Evolutionary conservation across 2,329 filamentous ascomycete species (phyloP).

Genomic region (Calonectria hongkongensis): DNA sequence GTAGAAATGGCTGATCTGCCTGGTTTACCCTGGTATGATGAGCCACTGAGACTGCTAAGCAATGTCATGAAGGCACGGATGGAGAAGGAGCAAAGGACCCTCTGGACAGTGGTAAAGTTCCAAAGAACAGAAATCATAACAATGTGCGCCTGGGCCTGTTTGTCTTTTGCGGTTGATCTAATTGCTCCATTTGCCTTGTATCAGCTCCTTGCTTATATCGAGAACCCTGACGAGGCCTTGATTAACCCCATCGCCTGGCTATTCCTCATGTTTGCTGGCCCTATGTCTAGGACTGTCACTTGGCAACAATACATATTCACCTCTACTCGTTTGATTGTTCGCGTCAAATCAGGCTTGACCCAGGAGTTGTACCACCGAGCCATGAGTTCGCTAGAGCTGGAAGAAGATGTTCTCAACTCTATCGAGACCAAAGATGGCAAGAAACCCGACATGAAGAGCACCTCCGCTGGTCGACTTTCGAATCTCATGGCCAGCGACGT

Average conservation of each 20-base stretch:
- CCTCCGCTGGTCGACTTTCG: neutral
- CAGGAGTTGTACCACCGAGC: slow-evolving; percentile 12
- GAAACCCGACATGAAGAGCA: slow-evolving; percentile 1
- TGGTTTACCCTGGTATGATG: slow-evolving; percentile 5
- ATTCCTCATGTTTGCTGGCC: slow-evolving; percentile 2
- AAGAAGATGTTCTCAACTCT: slow-evolving; percentile 12
- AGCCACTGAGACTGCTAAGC: neutral
- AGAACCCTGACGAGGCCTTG: neutral
- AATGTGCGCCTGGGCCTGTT: neutral
- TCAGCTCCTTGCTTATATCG: slow-evolving; percentile 11
- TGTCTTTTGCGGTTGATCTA: neutral
- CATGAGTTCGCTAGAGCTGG: slow-evolving; percentile 2
- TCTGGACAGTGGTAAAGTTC: slow-evolving; percentile 11
- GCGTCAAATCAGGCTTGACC: slow-evolving; percentile 14
- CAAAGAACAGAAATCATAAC: neutral
- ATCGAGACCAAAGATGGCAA: neutral
- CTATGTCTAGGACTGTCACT: slow-evolving; percentile 4
- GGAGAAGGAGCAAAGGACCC: slow-evolving; percentile 4
- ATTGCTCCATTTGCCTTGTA: slow-evolving; percentile 7
- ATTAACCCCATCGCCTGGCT: neutral
- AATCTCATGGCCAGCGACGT: slow-evolving; percentile 24
- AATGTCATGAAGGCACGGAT: neutral
- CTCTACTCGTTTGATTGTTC: slow-evolving; percentile 9
- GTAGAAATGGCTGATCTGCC: slow-evolving; percentile 16
- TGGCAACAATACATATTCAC: slow-evolving; percentile 14